A percentile compares a stretch with the other conserved stretches of the same genome.
These are phyloP conservation scores for Diplogelasinospora grovesii DNA, from an alignment of 495 filamentous ascomycete species.

Conservation along the genomic window DNA sequence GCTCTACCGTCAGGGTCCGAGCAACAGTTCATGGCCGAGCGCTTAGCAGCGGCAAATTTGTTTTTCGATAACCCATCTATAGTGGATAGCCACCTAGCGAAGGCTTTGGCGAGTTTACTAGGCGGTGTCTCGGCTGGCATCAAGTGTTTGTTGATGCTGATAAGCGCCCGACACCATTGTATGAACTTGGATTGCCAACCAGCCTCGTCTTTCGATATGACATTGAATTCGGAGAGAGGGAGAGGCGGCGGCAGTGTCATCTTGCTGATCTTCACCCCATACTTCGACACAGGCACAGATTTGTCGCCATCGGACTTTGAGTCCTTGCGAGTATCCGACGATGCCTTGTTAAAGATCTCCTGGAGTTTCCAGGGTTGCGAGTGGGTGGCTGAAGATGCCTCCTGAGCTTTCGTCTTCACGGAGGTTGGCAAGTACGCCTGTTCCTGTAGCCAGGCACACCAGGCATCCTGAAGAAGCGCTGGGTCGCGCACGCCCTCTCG, in stretches of 20 bases:
- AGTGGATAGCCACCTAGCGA: slow-evolving; percentile 13
- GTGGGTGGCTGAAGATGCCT: neutral
- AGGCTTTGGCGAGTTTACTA: slow-evolving; percentile 2
- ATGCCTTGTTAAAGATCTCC: neutral
- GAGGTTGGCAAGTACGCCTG: neutral
- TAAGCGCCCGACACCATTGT: slow-evolving; percentile 16
- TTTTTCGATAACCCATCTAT: slow-evolving; percentile 11
- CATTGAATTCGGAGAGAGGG: slow-evolving; percentile 4
- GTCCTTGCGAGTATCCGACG: neutral
- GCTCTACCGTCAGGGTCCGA: no score
- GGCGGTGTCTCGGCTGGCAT: slow-evolving; percentile 5
- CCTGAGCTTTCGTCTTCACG: neutral
- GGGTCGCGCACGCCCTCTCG: slow-evolving; percentile 7
- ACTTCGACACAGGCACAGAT: no score
- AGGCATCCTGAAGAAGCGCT: slow-evolving; percentile 11
- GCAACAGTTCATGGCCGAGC: no score
- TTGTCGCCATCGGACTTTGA: neutral
- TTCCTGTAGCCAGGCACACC: slow-evolving; percentile 16
- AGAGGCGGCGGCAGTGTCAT: slow-evolving; percentile 7
- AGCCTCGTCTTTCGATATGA: slow-evolving; percentile 2
- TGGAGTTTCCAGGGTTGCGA: slow-evolving; percentile 2
- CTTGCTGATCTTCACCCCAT: slow-evolving; percentile 2
- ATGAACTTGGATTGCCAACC: slow-evolving; percentile 15
- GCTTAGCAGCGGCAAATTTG: slow-evolving; percentile 9
- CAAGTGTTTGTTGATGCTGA: slow-evolving; percentile 6